These are phyloP conservation scores for Fusarium longipes DNA, from an alignment of 2,329 filamentous ascomycete genomes.

Conservation along the genomic window DNA sequence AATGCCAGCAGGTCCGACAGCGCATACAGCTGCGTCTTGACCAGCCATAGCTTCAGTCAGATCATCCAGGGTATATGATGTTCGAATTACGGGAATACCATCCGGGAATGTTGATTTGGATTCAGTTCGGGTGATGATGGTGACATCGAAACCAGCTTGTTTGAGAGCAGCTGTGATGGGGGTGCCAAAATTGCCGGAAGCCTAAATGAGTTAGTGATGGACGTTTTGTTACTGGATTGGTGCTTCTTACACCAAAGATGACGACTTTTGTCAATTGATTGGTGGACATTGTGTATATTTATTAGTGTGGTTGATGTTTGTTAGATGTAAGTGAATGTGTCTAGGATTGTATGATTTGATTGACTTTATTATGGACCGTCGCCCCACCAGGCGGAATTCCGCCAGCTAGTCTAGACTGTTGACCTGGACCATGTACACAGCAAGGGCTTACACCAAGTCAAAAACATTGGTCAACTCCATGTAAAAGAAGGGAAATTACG, in stretches of 20 bases:
- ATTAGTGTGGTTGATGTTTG: not conserved
- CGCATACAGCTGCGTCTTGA: conserved; percentile 24
- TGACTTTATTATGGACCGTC: conserved; percentile 17
- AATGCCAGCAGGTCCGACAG: conserved; percentile 27
- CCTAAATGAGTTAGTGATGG: conserved; percentile 13
- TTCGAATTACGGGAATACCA: not conserved
- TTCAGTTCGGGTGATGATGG: conserved; percentile 30
- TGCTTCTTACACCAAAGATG: conserved; percentile 22
- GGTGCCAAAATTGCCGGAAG: conserved; percentile 35
- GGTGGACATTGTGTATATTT: conserved; percentile 14
- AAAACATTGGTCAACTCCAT: not conserved
- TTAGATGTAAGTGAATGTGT: conserved; percentile 24
- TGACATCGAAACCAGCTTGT: conserved; percentile 20
- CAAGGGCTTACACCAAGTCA: not conserved
- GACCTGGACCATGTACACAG: not conserved
- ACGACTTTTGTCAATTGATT: conserved; percentile 9
- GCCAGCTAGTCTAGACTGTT: not conserved
- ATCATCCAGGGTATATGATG: not conserved
- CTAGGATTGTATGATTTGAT: conserved; percentile 6
- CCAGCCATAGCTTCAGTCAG: conserved; percentile 5
- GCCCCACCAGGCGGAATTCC: conserved; percentile 32
- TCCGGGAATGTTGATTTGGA: conserved; percentile 30
- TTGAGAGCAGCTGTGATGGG: conserved; percentile 32
- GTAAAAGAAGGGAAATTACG: not conserved
- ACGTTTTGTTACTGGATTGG: fast-evolving